phyloP scores from a whole-genome alignment of 306 rosid genomes.

The Acacia crassicarpa region DNA sequence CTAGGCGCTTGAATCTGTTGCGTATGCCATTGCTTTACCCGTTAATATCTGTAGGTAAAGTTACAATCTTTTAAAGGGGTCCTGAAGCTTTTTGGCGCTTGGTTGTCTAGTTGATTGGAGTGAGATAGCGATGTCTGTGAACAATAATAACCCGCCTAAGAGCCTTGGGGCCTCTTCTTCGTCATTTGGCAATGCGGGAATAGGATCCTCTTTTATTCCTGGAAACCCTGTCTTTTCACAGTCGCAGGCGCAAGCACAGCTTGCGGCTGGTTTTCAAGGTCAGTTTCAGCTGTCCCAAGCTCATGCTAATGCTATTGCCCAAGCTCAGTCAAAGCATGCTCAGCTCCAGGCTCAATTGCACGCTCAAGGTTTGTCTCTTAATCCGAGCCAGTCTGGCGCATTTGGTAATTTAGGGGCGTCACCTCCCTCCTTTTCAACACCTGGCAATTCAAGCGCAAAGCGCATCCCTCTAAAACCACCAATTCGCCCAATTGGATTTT shows the following conservation, averaged over 20 bases:
- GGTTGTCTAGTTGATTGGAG: slow-evolving; percentile 39
- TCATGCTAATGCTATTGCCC: slow-evolving; percentile 94
- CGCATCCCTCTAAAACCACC: slow-evolving; percentile 84
- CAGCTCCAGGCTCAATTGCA: slow-evolving; percentile 94
- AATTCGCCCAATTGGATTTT: slow-evolving; percentile 67
- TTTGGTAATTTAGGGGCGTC: slow-evolving; percentile 65
- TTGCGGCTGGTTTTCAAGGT: slow-evolving; percentile 72
- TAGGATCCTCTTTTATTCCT: slow-evolving; percentile 56
- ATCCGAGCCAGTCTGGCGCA: slow-evolving; percentile 62
- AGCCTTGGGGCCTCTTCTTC: slow-evolving; percentile 78
- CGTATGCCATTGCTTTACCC: slow-evolving; percentile 15
- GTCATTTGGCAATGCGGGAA: slow-evolving; percentile 77
- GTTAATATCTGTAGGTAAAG: slow-evolving; percentile 32
- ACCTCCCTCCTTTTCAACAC: slow-evolving; percentile 49
- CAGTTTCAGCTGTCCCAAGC: slow-evolving; percentile 87
- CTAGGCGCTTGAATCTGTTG: slow-evolving; percentile 21
- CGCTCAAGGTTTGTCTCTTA: slow-evolving; percentile 78
- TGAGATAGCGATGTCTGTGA: slow-evolving; percentile 76
- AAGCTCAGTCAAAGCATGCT: slow-evolving; percentile 87
- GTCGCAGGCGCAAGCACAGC: slow-evolving; percentile 70
- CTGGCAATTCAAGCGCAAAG: slow-evolving; percentile 56
- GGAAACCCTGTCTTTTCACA: slow-evolving; percentile 65
- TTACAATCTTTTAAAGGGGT: slow-evolving; percentile 34
- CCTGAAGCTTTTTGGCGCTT: slow-evolving; percentile 19
- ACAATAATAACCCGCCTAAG: slow-evolving; percentile 83